phyloP scores from a whole-genome alignment of 805 yeast species.

The Monosporozyma solicola region DNA sequence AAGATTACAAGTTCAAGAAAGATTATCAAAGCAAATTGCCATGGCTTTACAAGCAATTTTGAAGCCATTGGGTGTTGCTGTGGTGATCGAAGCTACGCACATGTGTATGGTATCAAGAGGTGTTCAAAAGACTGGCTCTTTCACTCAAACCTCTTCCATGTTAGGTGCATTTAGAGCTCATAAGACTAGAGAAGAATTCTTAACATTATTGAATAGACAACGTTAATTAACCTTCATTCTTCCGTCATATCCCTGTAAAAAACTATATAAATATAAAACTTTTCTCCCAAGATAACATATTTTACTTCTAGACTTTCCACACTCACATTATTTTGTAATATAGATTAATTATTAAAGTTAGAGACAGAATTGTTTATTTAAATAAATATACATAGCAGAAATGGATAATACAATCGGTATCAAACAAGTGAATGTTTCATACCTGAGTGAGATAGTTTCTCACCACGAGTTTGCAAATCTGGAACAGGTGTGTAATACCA shows the following conservation, averaged over 20 bases:
- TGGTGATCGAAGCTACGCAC: conserved; percentile 93
- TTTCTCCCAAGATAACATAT: not conserved
- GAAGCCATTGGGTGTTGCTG: conserved; percentile 95
- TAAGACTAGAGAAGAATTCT: conserved; percentile 92
- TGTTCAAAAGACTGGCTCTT: conserved; percentile 88
- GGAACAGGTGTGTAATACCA: conserved; percentile 71
- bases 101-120: conserved; percentile 99
- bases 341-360: not conserved
- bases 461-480: conserved; percentile 32
- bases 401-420: not conserved
- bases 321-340: not conserved
- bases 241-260: not conserved
- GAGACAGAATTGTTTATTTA: too few species aligned
- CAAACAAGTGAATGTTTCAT: conserved; percentile 15
- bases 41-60: conserved; percentile 87
- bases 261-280: not conserved
- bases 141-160: conserved; percentile 94
- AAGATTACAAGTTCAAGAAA: conserved; percentile 94
- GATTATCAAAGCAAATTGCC: conserved; percentile 94
- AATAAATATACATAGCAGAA: not conserved
- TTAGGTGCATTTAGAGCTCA: conserved; percentile 93
- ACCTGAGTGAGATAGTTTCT: conserved; percentile 20
- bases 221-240: not conserved
- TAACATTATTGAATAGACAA: conserved; percentile 62
- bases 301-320: not conserved